These are phyloP conservation scores for Kurtzmaniella fragi DNA, from an alignment of 805 yeast genomes.

Conservation along the genomic window DNA sequence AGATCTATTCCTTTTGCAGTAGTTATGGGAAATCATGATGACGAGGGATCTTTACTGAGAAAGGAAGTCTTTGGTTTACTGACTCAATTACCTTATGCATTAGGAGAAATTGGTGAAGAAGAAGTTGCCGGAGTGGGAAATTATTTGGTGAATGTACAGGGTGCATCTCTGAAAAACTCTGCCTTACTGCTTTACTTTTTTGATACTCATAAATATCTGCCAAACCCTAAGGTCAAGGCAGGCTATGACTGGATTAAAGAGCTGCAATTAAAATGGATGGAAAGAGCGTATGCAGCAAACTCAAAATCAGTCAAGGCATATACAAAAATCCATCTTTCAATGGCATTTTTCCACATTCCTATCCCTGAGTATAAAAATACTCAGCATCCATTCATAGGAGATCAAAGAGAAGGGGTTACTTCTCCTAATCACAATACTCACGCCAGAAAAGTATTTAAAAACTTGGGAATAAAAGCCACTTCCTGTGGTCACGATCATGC, in stretches of 20 bases:
- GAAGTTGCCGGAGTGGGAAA: conserved; percentile 82
- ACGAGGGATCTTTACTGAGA: conserved; percentile 69
- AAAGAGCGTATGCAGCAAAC: conserved; percentile 23
- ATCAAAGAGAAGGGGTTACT: conserved; percentile 64
- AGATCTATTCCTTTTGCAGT: conserved; percentile 78
- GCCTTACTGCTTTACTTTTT: conserved; percentile 65
- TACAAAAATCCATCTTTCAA: conserved; percentile 48
- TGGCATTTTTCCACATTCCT: conserved; percentile 96
- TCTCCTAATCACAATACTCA: conserved; percentile 73
- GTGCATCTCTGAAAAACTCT: conserved; percentile 28
- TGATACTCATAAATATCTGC: conserved; percentile 79
- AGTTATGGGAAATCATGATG: conserved; percentile 92
- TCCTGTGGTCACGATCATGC: conserved; percentile 95
- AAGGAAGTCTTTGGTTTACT: conserved; percentile 55
- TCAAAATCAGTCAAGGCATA: conserved; percentile 24
- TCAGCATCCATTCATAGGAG: conserved; percentile 51
- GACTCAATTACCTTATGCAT: conserved; percentile 59
- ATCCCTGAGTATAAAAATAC: conserved; percentile 71
- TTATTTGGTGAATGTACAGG: conserved; percentile 52
- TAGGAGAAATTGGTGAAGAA: conserved; percentile 58
- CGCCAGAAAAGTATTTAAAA: conserved; percentile 51
- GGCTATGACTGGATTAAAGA: conserved; percentile 87
- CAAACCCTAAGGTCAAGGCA: conserved; percentile 56
- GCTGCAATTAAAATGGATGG: conserved; percentile 58
- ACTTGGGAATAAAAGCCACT: conserved; percentile 68